phyloP scores from a whole-genome alignment of 148 eudicot species.

The Amaranthus palmeri region DNA sequence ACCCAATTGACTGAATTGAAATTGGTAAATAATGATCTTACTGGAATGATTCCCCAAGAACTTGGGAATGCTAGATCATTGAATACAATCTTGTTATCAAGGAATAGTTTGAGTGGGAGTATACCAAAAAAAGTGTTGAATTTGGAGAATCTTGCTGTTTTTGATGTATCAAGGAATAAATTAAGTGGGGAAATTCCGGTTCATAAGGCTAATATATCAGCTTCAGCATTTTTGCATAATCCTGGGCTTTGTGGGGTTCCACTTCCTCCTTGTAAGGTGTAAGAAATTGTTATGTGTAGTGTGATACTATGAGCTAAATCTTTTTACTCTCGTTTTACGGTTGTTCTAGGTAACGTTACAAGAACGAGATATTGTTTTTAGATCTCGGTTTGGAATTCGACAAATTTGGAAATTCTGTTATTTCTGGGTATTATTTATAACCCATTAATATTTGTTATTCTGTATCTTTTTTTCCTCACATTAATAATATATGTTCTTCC shows the following conservation, averaged over 20 bases:
- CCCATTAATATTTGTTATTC: too few relatives aligned
- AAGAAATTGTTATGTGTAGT: too few relatives aligned
- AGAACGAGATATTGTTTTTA: too few relatives aligned
- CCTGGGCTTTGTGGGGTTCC: background rate
- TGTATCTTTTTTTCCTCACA: too few relatives aligned
- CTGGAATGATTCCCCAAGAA: constrained; percentile 48
- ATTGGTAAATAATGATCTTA: constrained; percentile 30
- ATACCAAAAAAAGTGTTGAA: constrained; percentile 50
- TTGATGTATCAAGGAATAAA: constrained; percentile 45
- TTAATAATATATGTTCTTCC: too few relatives aligned
- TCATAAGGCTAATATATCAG: constrained; percentile 41
- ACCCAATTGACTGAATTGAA: constrained; percentile 31
- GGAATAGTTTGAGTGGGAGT: constrained; percentile 40
- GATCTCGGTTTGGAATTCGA: too few relatives aligned
- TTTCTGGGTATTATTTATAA: too few relatives aligned
- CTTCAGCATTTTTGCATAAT: constrained; percentile 43
- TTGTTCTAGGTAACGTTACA: too few relatives aligned
- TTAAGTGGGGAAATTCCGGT: constrained; percentile 32
- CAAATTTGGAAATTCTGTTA: too few relatives aligned
- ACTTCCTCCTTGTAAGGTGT: background rate
- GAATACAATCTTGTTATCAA: constrained; percentile 38
- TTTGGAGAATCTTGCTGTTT: constrained; percentile 27
- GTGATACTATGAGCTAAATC: too few relatives aligned
- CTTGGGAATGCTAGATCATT: constrained; percentile 39
- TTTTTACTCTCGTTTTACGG: too few relatives aligned